Percentiles rank a stretch among this genome's conserved stretches.
phyloP scores from a whole-genome alignment of 306 rosid genomes.

The Dicorynia guianensis region DNA sequence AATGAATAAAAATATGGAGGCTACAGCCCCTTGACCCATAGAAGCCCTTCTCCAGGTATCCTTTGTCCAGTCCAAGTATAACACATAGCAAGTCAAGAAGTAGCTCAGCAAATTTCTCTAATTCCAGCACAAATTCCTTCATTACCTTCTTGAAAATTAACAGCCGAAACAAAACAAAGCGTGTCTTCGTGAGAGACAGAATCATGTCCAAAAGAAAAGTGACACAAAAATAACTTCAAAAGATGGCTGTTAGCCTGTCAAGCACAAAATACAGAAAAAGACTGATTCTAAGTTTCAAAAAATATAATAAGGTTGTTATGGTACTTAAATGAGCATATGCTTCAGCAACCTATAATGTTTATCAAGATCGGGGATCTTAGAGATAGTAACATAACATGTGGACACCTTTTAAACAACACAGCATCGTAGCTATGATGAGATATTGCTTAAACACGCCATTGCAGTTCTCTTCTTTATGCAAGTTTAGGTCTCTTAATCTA shows the following conservation, averaged over 20 bases:
- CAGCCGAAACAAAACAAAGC: neutral
- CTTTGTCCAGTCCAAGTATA: conserved; percentile 91
- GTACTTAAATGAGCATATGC: neutral
- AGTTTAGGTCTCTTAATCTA: neutral
- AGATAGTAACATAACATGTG: conserved; percentile 61
- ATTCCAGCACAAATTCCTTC: conserved; percentile 71
- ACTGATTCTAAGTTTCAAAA: neutral
- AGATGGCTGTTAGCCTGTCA: neutral
- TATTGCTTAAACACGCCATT: neutral
- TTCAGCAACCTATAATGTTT: conserved; percentile 64
- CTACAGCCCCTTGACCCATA: conserved; percentile 84
- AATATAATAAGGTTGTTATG: neutral
- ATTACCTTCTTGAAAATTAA: conserved; percentile 67
- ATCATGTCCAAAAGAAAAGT: neutral
- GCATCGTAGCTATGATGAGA: neutral
- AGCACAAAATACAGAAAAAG: neutral
- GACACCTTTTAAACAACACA: neutral
- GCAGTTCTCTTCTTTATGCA: neutral
- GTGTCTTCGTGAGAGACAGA: neutral
- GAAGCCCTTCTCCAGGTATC: conserved; percentile 77
- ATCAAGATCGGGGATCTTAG: conserved; percentile 76
- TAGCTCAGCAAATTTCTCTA: conserved; percentile 85
- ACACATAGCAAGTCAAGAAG: conserved; percentile 80
- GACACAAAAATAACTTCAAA: neutral
- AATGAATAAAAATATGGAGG: too few relatives aligned